Evolutionary conservation across 306 rosid genomes (phyloP), one percentile per base, ranked within the genome.

Genomic region (Lithocarpus polystachyus): DNA sequence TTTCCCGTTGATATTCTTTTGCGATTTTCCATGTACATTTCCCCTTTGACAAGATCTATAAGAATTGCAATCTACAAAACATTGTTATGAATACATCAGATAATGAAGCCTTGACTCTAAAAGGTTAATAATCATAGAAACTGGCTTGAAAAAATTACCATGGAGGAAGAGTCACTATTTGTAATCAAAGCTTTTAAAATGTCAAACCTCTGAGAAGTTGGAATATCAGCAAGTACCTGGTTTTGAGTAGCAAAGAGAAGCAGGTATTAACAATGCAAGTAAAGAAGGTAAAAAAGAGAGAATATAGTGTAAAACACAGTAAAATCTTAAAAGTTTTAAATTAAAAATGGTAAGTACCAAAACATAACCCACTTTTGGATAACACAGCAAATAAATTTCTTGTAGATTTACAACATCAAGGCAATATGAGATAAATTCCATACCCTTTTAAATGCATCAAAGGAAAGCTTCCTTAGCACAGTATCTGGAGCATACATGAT

Each of bases 201-300:
- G 88, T 95, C 93, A 19, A 91, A 85, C 78, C 94, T 91, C 74
- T 91, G 88, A 75, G 90, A 86, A 81, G 60, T 61, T 29, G 91
- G 96, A 83, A 95, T 76, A 82, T 90, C 94, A 24, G 91, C 89
- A 52, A 92, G 92, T 72, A 92, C 82, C 98, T 92, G 87, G 85
- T 74, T 52, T 78, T 74, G 59, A 74, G 82, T 23, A 82, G 82
- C 56, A 85, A 68, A 56, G 73, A 65, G 35, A 57, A 4, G 78
- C 57, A 61, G 72, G 33, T n/a, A 78, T 68, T 56, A 73, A 56
- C 13, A 19, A 80, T 48, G 45, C 31, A 59, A 23, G 17, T 15
- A 74, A 75, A 76, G 73, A 83, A 77, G 48, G 68, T 56, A 77
- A 23, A 24, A 22, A 52, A 10, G 26, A 72, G 15, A 77, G 37